These are phyloP conservation scores for Mucor piriformis DNA, from an alignment of 371 early-diverging fungal genomes.

Conservation along the genomic window DNA sequence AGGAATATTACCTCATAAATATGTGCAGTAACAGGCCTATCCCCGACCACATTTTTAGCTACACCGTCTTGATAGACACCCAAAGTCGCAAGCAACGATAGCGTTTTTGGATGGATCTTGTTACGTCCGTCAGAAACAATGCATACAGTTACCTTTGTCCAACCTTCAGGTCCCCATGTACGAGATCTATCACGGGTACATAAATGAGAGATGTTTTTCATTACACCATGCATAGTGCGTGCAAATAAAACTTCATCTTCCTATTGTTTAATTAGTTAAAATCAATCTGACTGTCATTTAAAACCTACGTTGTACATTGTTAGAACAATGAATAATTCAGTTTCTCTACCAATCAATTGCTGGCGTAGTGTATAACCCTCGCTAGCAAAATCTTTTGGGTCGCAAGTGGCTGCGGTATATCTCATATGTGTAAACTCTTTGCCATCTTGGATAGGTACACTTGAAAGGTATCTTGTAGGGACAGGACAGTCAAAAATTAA, in stretches of 20 bases:
- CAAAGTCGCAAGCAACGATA: slow-evolving; percentile 79
- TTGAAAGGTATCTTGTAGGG: slow-evolving; percentile 62
- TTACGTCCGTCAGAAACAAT: slow-evolving; percentile 79
- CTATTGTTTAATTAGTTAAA: slow-evolving; percentile 30
- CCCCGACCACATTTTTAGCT: slow-evolving; percentile 65
- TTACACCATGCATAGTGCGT: slow-evolving; percentile 88
- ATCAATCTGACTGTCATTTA: not conserved
- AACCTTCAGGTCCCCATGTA: slow-evolving; percentile 88
- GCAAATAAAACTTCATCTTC: slow-evolving; percentile 91
- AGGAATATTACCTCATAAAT: slow-evolving; percentile 70
- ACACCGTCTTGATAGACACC: slow-evolving; percentile 94
- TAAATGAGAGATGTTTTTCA: slow-evolving; percentile 91
- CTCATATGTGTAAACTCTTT: slow-evolving; percentile 82
- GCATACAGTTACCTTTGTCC: slow-evolving; percentile 93
- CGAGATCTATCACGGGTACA: slow-evolving; percentile 78
- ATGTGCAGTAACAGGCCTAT: slow-evolving; percentile 72
- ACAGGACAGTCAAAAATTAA: slow-evolving; percentile 81
- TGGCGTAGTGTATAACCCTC: slow-evolving; percentile 85
- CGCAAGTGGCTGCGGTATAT: slow-evolving; percentile 83
- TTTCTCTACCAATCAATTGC: slow-evolving; percentile 69
- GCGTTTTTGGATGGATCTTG: slow-evolving; percentile 71
- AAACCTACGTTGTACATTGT: slow-evolving; percentile 79
- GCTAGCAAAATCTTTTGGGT: slow-evolving; percentile 78
- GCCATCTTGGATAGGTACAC: slow-evolving; percentile 59
- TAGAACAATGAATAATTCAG: slow-evolving; percentile 89